phyloP scores from a whole-genome alignment of 2,329 filamentous ascomycete genomes.

The Emergomyces orientalis region DNA sequence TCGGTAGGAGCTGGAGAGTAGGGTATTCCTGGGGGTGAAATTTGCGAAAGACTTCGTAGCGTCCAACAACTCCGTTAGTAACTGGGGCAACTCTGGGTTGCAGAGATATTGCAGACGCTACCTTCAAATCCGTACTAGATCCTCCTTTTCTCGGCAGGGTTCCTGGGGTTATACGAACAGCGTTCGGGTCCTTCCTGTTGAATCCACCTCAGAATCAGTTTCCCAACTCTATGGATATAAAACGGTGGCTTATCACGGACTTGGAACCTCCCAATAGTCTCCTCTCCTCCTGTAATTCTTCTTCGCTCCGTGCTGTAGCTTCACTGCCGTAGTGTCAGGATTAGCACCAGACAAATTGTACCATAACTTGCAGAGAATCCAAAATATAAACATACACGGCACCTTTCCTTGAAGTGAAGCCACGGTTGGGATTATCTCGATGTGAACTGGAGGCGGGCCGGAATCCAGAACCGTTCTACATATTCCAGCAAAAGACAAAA shows the following conservation, averaged over 20 bases:
- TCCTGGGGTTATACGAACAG: conserved; percentile 3
- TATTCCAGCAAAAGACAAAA: not conserved
- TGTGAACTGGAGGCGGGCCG: not conserved
- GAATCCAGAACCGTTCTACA: not conserved
- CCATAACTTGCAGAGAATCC: not conserved
- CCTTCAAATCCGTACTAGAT: not conserved
- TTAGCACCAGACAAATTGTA: not conserved
- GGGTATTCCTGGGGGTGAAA: not conserved
- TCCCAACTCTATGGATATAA: not conserved
- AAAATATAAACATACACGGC: not conserved
- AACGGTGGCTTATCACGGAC: not conserved
- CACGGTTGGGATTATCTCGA: not conserved
- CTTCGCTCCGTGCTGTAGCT: not conserved
- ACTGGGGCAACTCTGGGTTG: not conserved
- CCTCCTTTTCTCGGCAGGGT: not conserved
- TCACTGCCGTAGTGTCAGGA: not conserved
- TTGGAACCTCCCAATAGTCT: conserved; percentile 10
- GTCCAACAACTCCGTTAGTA: not conserved
- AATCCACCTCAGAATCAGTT: not conserved
- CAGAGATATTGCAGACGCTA: not conserved
- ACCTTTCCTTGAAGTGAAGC: not conserved
- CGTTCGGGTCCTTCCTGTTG: conserved; percentile 1
- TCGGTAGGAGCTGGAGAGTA: not conserved
- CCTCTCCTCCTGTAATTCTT: conserved; percentile 10
- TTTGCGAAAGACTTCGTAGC: not conserved